These are phyloP conservation scores for Salvia sclarea DNA, from an alignment of 305 asterid species.

Conservation along the genomic window DNA sequence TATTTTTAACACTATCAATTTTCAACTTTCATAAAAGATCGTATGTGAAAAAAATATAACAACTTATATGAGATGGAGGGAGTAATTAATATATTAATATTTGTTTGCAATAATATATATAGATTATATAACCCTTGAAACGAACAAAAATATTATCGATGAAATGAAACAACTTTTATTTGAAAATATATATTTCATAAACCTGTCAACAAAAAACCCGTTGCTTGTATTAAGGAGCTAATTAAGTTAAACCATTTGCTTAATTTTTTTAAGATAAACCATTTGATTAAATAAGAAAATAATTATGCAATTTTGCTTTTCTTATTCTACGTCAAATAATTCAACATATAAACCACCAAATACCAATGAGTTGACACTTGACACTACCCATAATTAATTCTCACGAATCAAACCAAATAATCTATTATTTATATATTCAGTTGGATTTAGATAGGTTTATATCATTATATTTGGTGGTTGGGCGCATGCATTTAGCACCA, in stretches of 20 bases:
- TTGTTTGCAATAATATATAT: no score
- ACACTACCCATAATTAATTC: not conserved
- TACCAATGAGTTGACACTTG: not conserved
- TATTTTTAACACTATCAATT: no score
- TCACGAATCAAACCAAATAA: not conserved
- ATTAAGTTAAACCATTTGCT: not conserved
- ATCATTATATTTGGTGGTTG: not conserved
- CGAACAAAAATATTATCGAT: not conserved
- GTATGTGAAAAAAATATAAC: no score
- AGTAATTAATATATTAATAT: no score
- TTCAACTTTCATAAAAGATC: no score
- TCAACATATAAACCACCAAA: no score
- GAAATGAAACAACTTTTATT: not conserved
- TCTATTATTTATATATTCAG: no score
- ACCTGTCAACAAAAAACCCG: not conserved
- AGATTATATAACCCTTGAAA: not conserved
- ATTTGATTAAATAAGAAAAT: not conserved
- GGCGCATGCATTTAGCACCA: not conserved
- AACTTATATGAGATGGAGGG: no score
- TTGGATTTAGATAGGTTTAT: no score
- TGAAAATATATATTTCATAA: not conserved
- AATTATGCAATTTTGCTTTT: not conserved
- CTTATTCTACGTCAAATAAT: not conserved
- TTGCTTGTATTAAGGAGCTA: slow-evolving; percentile 12
- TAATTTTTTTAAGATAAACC: no score